These are phyloP conservation scores for Crucibulum laeve DNA, from an alignment of 768 basidiomycete genomes.

Conservation along the genomic window DNA sequence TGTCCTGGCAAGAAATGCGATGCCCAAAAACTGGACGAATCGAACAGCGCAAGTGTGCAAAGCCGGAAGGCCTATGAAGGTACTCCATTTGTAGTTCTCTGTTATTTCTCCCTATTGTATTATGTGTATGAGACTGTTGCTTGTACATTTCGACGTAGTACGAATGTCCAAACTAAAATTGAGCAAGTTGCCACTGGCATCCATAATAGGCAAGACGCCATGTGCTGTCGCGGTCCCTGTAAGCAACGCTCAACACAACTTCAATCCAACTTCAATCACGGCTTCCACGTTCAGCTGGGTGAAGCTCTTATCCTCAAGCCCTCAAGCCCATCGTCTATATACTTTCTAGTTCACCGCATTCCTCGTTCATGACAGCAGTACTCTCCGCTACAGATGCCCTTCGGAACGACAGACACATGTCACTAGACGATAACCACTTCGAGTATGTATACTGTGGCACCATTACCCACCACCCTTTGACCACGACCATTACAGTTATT, in stretches of 20 bases:
- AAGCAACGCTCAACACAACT: too few species aligned
- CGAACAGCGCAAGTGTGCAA: conserved; percentile 85
- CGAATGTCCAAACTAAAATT: too few species aligned
- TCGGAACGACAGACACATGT: conserved; percentile 56
- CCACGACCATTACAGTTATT: conserved; percentile 38
- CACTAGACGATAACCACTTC: conserved; percentile 62
- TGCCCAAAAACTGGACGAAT: conserved; percentile 76
- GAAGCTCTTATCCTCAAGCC: conserved; percentile 2
- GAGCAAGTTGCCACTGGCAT: neutral
- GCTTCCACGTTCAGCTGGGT: neutral
- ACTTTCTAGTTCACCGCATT: conserved; percentile 2
- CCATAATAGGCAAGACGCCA: neutral
- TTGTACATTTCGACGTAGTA: too few species aligned
- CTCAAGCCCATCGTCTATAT: conserved; percentile 6
- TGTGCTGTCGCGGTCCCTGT: too few species aligned
- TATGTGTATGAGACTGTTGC: neutral
- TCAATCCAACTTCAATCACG: too few species aligned
- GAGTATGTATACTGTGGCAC: conserved; percentile 34
- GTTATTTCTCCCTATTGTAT: neutral
- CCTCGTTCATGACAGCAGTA: conserved; percentile 55
- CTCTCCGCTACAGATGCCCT: conserved; percentile 57
- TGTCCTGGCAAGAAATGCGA: conserved; percentile 91
- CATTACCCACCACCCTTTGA: conserved; percentile 11
- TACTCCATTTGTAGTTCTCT: too few species aligned
- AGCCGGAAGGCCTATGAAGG: conserved; percentile 61